A percentile compares a stretch with the other conserved stretches of the same genome.
phyloP scores from a whole-genome alignment of 148 eudicot species.

The Persicaria maculosa region DNA sequence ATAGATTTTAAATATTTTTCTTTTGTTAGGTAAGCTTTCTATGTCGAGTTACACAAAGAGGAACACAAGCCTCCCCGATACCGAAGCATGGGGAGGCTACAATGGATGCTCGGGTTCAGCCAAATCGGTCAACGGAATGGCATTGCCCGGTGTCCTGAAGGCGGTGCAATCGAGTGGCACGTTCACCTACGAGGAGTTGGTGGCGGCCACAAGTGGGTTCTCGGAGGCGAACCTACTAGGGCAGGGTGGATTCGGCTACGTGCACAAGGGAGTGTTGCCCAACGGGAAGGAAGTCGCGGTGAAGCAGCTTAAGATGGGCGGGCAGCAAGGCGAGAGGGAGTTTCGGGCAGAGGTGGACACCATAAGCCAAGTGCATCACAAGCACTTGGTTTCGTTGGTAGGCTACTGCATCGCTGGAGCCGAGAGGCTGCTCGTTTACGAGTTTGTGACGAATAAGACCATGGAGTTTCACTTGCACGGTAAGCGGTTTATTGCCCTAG shows the following conservation, averaged over 20 bases:
- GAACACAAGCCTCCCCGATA: conserved; percentile 11
- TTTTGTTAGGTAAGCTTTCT: conserved; percentile 19
- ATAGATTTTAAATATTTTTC: not conserved
- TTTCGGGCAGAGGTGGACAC: conserved; percentile 48
- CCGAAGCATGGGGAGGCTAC: conserved; percentile 4
- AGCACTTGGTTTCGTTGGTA: conserved; percentile 48
- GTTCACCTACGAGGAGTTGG: conserved; percentile 32
- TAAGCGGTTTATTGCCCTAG: conserved; percentile 1
- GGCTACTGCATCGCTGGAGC: conserved; percentile 43
- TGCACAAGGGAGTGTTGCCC: conserved; percentile 40
- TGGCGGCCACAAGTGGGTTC: conserved; percentile 34
- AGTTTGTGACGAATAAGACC: conserved; percentile 43
- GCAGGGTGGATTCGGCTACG: conserved; percentile 48
- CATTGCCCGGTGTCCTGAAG: too few species aligned
- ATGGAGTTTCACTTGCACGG: conserved; percentile 49
- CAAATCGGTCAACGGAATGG: not conserved
- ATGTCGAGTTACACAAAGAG: conserved; percentile 27
- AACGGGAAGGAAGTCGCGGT: conserved; percentile 50
- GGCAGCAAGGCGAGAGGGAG: conserved; percentile 47
- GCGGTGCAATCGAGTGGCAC: conserved; percentile 25
- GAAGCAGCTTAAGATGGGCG: conserved; percentile 43
- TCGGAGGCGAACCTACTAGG: conserved; percentile 38
- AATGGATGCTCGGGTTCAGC: not conserved
- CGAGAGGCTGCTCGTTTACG: conserved; percentile 45
- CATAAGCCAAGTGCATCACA: conserved; percentile 54